Evolutionary conservation across 441 rosid species (phyloP), one percentile per base, ranked within the genome.

Genomic region (Arabidopsis lyrata): DNA sequence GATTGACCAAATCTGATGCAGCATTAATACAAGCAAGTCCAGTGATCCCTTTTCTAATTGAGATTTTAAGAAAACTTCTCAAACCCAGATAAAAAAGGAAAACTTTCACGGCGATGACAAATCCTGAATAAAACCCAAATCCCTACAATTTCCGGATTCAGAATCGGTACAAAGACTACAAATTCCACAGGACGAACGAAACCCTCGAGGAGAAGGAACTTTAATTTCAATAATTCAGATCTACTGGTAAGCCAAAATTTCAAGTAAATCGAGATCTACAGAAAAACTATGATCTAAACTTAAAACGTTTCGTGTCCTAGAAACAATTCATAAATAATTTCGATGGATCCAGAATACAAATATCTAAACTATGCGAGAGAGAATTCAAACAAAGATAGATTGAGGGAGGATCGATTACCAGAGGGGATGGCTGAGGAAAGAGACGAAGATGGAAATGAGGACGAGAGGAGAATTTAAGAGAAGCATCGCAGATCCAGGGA

Each of bases 391-490:
- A 36, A 49, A 47, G 44, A 68, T 20, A 38, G 38, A 55, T 66
- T 27, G 50, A 44, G 72, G 41, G 60, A 6, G 12, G 11, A 10
- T 15, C 5, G 15, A 47, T 72, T 67, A 77, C 77, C 81, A 55
- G 77, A 67, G 66, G 22, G 69, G 66, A 72, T 49, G 76, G 10
- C 63, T 70, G 81, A 14, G 60, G 34, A 54, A 65, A 31, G 77
- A 52, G 70, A 72, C 77, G 69, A 29, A 20, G 1, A 34, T 5
- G 32, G 61, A 70, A n/a, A n/a, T 2, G 14, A 16, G 2, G 31
- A 47, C 11, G 27, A 48, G 32, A 56, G 22, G 61, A 63, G 60
- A 31, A 63, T 70, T 69, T 66, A 52, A 54, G 44, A 60, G 61
- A 38, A 14, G 60, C 42, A 55, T 64, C 16, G 59, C 35, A 31